Evolutionary conservation across 2,329 filamentous ascomycete genomes (phyloP).

Genomic region (Penicillium janthinellum): DNA sequence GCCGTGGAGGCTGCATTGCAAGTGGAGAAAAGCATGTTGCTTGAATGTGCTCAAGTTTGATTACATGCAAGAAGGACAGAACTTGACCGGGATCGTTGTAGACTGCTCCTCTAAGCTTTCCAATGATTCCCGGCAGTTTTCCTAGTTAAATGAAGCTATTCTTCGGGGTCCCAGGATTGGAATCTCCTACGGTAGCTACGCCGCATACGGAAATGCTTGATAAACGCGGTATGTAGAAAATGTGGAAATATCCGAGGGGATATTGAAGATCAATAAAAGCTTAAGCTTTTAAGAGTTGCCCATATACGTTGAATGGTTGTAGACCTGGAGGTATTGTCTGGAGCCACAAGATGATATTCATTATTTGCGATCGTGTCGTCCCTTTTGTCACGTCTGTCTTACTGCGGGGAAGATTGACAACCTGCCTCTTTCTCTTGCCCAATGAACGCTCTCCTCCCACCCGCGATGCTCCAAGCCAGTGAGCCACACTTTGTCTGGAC

Average conservation of each 20-base stretch:
- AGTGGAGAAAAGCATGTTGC: not conserved
- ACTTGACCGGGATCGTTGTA: not conserved
- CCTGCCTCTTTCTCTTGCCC: not conserved
- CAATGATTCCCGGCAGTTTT: no score
- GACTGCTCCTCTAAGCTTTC: no score
- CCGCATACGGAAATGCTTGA: not conserved
- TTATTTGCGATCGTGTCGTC: no score
- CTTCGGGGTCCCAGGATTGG: no score
- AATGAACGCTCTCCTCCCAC: not conserved
- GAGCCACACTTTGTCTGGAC: not conserved
- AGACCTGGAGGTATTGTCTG: no score
- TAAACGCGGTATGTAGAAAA: not conserved
- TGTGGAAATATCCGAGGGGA: not conserved
- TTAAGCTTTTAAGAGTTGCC: no score
- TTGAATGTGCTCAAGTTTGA: no score
- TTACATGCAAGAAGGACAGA: not conserved
- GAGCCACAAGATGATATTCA: no score
- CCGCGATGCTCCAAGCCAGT: no score
- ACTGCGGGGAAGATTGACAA: not conserved
- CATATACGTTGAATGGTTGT: no score
- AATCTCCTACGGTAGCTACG: not conserved
- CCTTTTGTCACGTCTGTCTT: no score
- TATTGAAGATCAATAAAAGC: not conserved
- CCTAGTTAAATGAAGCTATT: no score
- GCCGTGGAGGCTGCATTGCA: not conserved